A percentile compares a stretch with the other conserved stretches of the same genome.
Evolutionary conservation across 148 eudicot species (phyloP).

Genomic region (Gaultheria prostrata): DNA sequence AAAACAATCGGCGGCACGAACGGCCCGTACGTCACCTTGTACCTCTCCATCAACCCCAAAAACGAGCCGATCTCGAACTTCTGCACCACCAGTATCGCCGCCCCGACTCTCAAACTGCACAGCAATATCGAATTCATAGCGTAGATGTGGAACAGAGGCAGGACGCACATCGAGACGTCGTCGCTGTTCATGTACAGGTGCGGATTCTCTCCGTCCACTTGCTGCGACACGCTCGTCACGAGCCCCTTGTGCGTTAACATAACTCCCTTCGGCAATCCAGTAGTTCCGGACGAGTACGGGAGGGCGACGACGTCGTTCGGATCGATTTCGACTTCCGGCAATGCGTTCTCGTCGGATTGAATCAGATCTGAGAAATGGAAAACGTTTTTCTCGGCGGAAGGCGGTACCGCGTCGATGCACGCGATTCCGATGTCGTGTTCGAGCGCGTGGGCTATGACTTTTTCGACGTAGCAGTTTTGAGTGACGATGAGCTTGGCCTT

Average conservation of each 20-base stretch:
- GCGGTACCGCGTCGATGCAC: constrained; percentile 48
- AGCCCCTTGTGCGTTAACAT: constrained; percentile 73
- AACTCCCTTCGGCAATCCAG: constrained; percentile 86
- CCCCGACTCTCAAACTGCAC: constrained; percentile 61
- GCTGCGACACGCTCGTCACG: constrained; percentile 79
- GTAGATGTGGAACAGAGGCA: constrained; percentile 81
- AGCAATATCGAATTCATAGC: constrained; percentile 68
- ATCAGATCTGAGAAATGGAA: constrained; percentile 48
- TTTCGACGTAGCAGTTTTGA: constrained; percentile 30
- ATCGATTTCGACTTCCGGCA: constrained; percentile 34
- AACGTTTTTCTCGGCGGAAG: constrained; percentile 26
- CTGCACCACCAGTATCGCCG: constrained; percentile 62
- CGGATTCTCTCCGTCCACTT: constrained; percentile 90
- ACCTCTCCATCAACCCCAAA: constrained; percentile 48
- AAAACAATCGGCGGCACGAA: constrained; percentile 90
- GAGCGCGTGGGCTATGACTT: constrained; percentile 28
- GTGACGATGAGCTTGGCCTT: constrained; percentile 39
- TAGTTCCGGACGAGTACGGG: constrained; percentile 92
- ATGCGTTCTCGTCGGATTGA: constrained; percentile 29
- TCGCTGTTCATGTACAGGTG: constrained; percentile 51
- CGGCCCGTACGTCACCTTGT: constrained; percentile 69
- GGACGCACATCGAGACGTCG: constrained; percentile 69
- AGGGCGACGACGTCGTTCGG: constrained; percentile 68
- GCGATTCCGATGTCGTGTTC: constrained; percentile 26
- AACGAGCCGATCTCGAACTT: constrained; percentile 61